Conservation (phyloP, 345 rosid species). For the Ceriops decandra region DNA sequence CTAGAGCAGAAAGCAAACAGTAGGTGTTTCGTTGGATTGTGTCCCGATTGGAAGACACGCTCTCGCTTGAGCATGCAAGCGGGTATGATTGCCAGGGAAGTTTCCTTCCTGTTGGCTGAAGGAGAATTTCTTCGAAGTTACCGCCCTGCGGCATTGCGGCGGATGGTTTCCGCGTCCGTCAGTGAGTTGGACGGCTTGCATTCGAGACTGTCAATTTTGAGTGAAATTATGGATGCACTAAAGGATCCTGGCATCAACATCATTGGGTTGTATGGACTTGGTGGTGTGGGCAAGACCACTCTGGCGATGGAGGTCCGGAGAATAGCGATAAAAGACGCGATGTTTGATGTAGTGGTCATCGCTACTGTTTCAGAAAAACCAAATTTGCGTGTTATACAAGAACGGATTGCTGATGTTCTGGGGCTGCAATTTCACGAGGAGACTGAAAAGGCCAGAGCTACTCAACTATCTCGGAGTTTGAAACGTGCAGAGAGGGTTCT, state of each 20-base stretch:
- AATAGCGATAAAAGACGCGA: neutral
- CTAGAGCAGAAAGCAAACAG: neutral
- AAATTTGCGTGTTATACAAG: neutral
- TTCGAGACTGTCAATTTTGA: no score
- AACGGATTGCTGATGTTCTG: neutral
- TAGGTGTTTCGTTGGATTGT: neutral
- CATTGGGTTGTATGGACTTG: neutral
- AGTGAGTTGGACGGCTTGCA: no score
- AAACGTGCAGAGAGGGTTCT: neutral
- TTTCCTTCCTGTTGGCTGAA: no score
- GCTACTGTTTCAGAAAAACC: neutral
- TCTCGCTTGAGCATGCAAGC: neutral
- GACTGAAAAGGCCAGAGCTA: neutral
- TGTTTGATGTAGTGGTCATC: neutral
- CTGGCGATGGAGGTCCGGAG: neutral
- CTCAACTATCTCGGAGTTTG: neutral
- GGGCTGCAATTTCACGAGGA: neutral
- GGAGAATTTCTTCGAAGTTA: no score
- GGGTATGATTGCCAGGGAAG: neutral
- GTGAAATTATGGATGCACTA: neutral
- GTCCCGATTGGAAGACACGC: slow-evolving; percentile 1
- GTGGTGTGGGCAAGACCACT: neutral
- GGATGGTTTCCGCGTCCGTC: no score
- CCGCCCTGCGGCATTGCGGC: no score
- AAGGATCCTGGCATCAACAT: neutral